Percentiles rank a stretch among this genome's conserved stretches.
These are phyloP conservation scores for Fraxinus baroniana DNA, from an alignment of 305 asterid species.

Conservation along the genomic window DNA sequence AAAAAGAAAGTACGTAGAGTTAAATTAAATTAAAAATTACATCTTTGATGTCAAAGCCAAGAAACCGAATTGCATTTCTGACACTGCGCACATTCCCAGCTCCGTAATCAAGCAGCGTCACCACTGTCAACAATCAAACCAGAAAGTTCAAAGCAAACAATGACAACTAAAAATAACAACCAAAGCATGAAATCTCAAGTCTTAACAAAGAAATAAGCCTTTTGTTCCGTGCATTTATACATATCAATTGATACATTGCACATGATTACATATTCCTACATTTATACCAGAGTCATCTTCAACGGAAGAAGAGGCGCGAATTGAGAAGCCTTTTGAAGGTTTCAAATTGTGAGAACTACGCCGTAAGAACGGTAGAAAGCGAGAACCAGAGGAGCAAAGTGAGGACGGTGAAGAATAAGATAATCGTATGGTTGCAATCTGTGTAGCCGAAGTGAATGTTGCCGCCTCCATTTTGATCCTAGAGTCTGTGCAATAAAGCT, in stretches of 20 bases:
- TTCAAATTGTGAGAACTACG: constrained; percentile 41
- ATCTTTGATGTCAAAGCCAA: constrained; percentile 79
- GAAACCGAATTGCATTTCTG: constrained; percentile 74
- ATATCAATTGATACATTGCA: not conserved
- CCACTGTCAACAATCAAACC: constrained; percentile 43
- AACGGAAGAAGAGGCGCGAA: constrained; percentile 55
- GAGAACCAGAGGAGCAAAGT: constrained; percentile 21
- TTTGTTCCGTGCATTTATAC: not conserved
- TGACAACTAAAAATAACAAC: not conserved
- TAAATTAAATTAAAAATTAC: constrained; percentile 31
- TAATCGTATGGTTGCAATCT: constrained; percentile 16
- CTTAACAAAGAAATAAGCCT: not conserved
- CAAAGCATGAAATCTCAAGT: not conserved
- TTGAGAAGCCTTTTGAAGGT: constrained; percentile 40
- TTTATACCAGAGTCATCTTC: constrained; percentile 53
- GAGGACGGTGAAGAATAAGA: constrained; percentile 35
- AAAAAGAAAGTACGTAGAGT: not conserved
- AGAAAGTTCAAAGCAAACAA: not conserved
- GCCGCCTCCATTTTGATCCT: constrained; percentile 54
- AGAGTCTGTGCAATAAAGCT: constrained; percentile 23
- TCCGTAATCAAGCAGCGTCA: constrained; percentile 93
- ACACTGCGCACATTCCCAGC: constrained; percentile 97
- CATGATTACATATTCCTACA: not conserved
- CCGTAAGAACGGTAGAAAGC: constrained; percentile 35
- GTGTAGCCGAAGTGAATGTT: constrained; percentile 39